Conservation (phyloP, 129 eudicot genomes). For the Flaveria bidentis region DNA sequence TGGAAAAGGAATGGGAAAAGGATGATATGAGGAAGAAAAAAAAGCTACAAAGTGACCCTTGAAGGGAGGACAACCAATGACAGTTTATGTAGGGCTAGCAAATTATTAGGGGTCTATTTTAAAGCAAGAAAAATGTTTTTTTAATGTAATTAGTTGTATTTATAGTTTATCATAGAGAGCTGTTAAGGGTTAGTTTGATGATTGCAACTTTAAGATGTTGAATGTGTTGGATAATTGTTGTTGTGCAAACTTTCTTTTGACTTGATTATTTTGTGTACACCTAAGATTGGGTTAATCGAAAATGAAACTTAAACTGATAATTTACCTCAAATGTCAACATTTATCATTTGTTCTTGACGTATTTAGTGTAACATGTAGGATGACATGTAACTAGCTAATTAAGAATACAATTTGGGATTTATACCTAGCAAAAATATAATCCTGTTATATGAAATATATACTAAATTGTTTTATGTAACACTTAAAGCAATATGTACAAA, state of each 20-base stretch:
- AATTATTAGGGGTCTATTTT: conserved; percentile 42
- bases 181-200: conserved; percentile 31
- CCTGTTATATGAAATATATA: too few species aligned
- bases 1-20: conserved; percentile 29
- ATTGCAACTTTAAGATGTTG: conserved; percentile 24
- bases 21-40: conserved; percentile 30
- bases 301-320: not conserved
- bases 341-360: conserved; percentile 18
- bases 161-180: conserved; percentile 17
- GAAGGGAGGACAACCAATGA: conserved; percentile 49
- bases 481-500: too few species aligned
- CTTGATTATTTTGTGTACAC: not conserved
- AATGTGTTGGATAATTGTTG: conserved; percentile 1
- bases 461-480: too few species aligned
- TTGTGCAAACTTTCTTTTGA: not conserved
- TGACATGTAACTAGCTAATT: not conserved
- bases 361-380: conserved; percentile 4
- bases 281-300: not conserved
- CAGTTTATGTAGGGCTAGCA: conserved; percentile 50
- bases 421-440: not conserved
- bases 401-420: not conserved
- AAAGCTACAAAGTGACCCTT: conserved; percentile 38
- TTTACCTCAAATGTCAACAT: not conserved
- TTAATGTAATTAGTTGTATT: conserved; percentile 33
- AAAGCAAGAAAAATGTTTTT: conserved; percentile 22